Percentiles rank a stretch among this genome's conserved stretches.
These are phyloP conservation scores for Thymus quinquecostatus DNA, from an alignment of 257 asterid genomes.

Conservation along the genomic window DNA sequence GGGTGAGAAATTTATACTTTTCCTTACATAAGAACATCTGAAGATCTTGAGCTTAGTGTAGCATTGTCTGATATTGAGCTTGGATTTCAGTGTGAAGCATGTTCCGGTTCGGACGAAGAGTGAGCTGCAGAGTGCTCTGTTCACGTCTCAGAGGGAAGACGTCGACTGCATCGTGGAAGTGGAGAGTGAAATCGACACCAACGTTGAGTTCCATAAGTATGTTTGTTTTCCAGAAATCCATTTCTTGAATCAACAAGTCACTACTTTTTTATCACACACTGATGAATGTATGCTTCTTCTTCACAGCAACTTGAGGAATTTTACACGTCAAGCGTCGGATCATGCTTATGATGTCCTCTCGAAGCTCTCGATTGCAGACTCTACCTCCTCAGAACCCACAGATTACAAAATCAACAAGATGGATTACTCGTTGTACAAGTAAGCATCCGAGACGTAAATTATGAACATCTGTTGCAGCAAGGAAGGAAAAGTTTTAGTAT, in stretches of 20 bases:
- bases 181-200: constrained; percentile 83
- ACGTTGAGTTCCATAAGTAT: constrained; percentile 76
- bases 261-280: constrained; percentile 31
- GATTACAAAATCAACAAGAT: constrained; percentile 57
- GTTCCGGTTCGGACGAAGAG: constrained; percentile 63
- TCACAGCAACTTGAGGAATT: constrained; percentile 68
- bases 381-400: constrained; percentile 37
- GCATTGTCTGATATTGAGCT: constrained; percentile 5
- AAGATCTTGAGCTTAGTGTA: constrained; percentile 6
- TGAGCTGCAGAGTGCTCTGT: constrained; percentile 70
- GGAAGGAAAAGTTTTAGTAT: background rate
- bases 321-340: constrained; percentile 67
- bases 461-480: constrained; percentile 7
- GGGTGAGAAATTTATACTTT: constrained; percentile 51
- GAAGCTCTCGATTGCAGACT: constrained; percentile 47
- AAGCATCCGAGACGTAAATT: constrained; percentile 32
- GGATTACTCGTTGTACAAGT: constrained; percentile 83
- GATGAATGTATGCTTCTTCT: constrained; percentile 30
- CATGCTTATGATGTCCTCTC: constrained; percentile 63
- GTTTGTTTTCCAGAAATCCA: constrained; percentile 15
- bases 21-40: background rate
- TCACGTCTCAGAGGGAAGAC: constrained; percentile 64
- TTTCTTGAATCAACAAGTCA: constrained; percentile 14
- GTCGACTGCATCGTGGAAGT: constrained; percentile 84
- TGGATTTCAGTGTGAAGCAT: constrained; percentile 73